Evolutionary conservation across 2,329 filamentous ascomycete species (phyloP).

Genomic region (Botrytis tulipae): DNA sequence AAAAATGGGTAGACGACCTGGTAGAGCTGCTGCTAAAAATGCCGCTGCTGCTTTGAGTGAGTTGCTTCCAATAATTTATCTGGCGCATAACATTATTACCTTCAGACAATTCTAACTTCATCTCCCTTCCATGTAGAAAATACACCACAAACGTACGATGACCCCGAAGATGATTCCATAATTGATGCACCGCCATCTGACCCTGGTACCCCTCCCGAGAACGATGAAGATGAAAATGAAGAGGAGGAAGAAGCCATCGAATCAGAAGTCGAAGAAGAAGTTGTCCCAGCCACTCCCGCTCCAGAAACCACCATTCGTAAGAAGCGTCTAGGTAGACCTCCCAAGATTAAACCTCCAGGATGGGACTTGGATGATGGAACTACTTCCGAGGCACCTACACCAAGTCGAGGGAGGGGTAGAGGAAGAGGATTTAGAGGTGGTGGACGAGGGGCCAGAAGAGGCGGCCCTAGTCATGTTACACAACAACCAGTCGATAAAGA

Average conservation of each 20-base stretch:
- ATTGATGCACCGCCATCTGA: conserved; percentile 41
- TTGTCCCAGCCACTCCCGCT: conserved; percentile 36
- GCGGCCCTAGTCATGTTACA: conserved; percentile 71
- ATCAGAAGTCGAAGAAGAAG: conserved; percentile 44
- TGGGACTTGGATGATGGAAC: conserved; percentile 61
- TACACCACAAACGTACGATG: conserved; percentile 46
- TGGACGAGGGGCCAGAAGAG: conserved; percentile 65
- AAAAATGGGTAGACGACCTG: conserved; percentile 48
- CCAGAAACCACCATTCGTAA: conserved; percentile 59
- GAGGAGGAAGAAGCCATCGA: conserved; percentile 19
- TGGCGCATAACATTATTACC: conserved; percentile 25
- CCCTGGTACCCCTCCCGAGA: conserved; percentile 32
- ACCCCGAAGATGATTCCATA: conserved; percentile 48
- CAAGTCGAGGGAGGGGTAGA: conserved; percentile 56
- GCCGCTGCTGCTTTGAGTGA: conserved; percentile 53
- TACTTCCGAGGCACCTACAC: conserved; percentile 46
- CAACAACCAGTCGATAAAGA: conserved; percentile 90
- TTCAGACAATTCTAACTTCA: conserved; percentile 4
- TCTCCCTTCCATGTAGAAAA: conserved; percentile 43
- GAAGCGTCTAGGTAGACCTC: conserved; percentile 75
- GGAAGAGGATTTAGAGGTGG: conserved; percentile 59
- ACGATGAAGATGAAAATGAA: conserved; percentile 45
- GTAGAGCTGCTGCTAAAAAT: conserved; percentile 53
- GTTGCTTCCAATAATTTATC: conserved; percentile 32
- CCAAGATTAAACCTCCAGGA: conserved; percentile 79